Percentiles rank a stretch among this genome's conserved stretches.
Conservation (phyloP, 495 filamentous ascomycete genomes). For the Rostrohypoxylon terebratum region DNA sequence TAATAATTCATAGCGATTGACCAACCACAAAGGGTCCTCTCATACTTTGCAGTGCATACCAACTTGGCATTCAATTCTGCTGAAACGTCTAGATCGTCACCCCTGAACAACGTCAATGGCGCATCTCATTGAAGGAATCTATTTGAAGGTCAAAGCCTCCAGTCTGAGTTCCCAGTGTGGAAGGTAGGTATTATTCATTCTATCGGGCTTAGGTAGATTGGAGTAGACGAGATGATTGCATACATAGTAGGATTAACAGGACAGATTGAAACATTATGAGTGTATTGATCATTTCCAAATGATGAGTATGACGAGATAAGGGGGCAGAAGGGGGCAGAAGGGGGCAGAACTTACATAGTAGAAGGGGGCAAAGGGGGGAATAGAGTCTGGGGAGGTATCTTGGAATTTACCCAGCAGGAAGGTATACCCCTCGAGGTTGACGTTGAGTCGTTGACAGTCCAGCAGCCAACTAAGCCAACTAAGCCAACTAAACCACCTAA, state of each 20-base stretch:
- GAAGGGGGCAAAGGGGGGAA: not conserved
- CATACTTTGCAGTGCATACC: not conserved
- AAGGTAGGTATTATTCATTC: conserved; percentile 1
- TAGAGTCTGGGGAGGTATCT: conserved; percentile 4
- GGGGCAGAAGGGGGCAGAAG: not conserved
- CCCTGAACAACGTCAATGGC: conserved; percentile 38
- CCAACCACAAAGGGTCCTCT: conserved; percentile 27
- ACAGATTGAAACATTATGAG: not conserved
- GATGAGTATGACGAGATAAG: not conserved
- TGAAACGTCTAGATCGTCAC: conserved; percentile 41
- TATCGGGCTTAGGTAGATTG: conserved; percentile 1
- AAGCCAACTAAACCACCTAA: too few relatives aligned
- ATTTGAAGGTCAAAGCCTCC: conserved; percentile 1
- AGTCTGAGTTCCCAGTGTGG: conserved; percentile 3
- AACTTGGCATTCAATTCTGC: conserved; percentile 29
- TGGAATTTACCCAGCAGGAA: conserved; percentile 7
- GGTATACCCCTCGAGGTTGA: conserved; percentile 1
- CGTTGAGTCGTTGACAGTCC: not conserved
- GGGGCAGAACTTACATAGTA: not conserved
- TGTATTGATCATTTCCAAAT: not conserved
- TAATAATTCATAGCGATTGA: conserved; percentile 25
- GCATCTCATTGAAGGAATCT: conserved; percentile 22
- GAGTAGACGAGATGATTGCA: not conserved
- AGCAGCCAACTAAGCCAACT: not conserved
- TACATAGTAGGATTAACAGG: not conserved